Conservation (phyloP, 2,329 filamentous ascomycete species). For the Clonostachys rosea region DNA sequence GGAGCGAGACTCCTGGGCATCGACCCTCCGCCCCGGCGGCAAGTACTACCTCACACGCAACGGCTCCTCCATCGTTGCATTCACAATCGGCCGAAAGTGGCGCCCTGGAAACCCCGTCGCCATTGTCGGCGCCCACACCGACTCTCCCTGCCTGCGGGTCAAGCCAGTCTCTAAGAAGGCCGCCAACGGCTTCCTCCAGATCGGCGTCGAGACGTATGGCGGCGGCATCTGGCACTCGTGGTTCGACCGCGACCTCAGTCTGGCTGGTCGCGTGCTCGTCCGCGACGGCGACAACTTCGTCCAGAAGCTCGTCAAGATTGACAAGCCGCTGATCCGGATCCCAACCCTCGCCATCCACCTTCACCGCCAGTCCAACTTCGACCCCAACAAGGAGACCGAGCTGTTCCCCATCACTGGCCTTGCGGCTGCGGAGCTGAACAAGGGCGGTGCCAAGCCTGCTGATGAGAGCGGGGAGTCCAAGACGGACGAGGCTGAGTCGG, state of each 20-base stretch:
- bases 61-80: conserved; percentile 85
- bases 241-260: conserved; percentile 92
- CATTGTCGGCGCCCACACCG: conserved; percentile 95
- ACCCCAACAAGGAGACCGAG: conserved; percentile 96
- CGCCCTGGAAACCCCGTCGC: conserved; percentile 83
- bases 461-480: conserved; percentile 34
- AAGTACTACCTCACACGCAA: conserved; percentile 98
- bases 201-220: conserved; percentile 95
- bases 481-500: conserved; percentile 29
- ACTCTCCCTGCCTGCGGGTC: conserved; percentile 85
- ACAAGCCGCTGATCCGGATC: conserved; percentile 85
- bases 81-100: conserved; percentile 88
- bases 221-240: conserved; percentile 97
- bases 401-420: conserved; percentile 90
- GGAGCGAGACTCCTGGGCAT: conserved; percentile 87
- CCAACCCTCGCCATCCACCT: conserved; percentile 94
- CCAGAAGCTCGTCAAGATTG: conserved; percentile 84
- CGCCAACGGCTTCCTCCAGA: conserved; percentile 82
- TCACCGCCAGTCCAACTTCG: conserved; percentile 78
- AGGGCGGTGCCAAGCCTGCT: conserved; percentile 37
- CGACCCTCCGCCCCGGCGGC: conserved; percentile 74
- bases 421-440: conserved; percentile 82
- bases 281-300: conserved; percentile 67
- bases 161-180: conserved; percentile 93
- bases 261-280: conserved; percentile 85